Percentiles rank a stretch among this genome's conserved stretches.
phyloP scores from a whole-genome alignment of 2,329 filamentous ascomycete species.

The Raffaelea albimanens region DNA sequence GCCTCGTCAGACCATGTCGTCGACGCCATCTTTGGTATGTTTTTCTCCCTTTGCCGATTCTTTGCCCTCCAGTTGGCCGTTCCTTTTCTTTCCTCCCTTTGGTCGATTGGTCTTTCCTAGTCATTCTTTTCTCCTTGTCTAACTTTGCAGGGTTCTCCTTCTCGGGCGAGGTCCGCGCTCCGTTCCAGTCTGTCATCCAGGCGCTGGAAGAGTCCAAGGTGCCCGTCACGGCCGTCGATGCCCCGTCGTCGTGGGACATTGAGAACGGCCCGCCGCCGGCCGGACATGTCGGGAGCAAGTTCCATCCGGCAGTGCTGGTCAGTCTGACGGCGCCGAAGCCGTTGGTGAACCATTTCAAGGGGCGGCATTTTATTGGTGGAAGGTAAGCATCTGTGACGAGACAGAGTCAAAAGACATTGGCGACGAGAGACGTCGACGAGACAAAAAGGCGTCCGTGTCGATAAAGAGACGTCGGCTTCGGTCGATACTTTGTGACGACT shows the following conservation, averaged over 20 bases:
- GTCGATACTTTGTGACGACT: too few species aligned
- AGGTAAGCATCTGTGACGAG: slow-evolving; percentile 43
- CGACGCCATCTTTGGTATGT: slow-evolving; percentile 80
- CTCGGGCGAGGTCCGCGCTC: slow-evolving; percentile 82
- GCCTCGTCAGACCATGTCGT: slow-evolving; percentile 68
- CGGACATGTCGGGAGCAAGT: slow-evolving; percentile 66
- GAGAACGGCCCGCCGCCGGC: slow-evolving; percentile 70
- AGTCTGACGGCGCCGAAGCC: slow-evolving; percentile 93
- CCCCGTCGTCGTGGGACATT: slow-evolving; percentile 91
- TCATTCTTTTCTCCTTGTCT: slow-evolving; percentile 7
- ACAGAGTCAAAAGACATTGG: too few species aligned
- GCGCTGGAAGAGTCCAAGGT: slow-evolving; percentile 63
- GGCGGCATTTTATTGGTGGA: slow-evolving; percentile 86
- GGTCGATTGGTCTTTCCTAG: too few species aligned
- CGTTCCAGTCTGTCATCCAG: slow-evolving; percentile 73
- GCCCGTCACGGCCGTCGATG: slow-evolving; percentile 82
- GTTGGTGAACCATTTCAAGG: slow-evolving; percentile 71
- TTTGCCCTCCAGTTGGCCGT: slow-evolving; percentile 4
- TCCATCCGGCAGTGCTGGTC: slow-evolving; percentile 71
- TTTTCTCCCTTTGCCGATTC: not conserved
- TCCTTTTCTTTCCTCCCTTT: not conserved
- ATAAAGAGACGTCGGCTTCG: too few species aligned
- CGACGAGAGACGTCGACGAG: too few species aligned
- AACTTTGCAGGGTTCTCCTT: slow-evolving; percentile 77
- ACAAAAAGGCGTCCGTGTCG: too few species aligned